Conservation (phyloP, 169 alveolate species). For the Perkinsus marinus region DNA sequence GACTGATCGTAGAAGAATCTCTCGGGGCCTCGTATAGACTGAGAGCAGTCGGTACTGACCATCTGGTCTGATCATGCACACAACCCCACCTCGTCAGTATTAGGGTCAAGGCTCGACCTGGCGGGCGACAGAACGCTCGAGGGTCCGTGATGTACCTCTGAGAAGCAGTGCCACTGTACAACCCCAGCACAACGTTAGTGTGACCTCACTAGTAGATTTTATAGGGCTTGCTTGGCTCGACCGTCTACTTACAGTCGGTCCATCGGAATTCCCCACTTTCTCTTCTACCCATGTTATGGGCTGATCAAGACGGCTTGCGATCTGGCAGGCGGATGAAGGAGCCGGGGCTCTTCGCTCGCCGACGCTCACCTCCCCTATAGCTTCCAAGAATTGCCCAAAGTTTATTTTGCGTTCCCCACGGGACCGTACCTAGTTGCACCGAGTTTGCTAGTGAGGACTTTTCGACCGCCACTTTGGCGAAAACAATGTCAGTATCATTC, state of each 20-base stretch:
- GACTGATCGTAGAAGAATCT: neutral
- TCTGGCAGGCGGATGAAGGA: neutral
- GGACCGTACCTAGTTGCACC: neutral
- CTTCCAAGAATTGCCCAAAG: neutral
- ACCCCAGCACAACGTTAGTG: neutral
- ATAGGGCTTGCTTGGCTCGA: neutral
- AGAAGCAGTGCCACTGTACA: no score
- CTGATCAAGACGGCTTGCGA: neutral
- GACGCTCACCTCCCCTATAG: neutral
- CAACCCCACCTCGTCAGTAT: neutral
- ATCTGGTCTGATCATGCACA: neutral
- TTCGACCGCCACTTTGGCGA: neutral
- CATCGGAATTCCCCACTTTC: neutral
- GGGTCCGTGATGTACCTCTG: no score
- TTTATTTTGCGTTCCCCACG: neutral
- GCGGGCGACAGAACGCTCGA: no score
- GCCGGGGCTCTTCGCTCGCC: neutral
- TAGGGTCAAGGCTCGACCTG: no score
- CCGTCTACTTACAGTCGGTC: neutral
- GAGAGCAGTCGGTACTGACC: neutral
- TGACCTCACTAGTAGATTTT: neutral
- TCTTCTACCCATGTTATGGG: neutral
- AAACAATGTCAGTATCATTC: neutral
- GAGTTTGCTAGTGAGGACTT: neutral
- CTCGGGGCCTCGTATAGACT: neutral